Evolutionary conservation across 176 grass and related monocot genomes (phyloP).

Genomic region (Paspalum vaginatum): DNA sequence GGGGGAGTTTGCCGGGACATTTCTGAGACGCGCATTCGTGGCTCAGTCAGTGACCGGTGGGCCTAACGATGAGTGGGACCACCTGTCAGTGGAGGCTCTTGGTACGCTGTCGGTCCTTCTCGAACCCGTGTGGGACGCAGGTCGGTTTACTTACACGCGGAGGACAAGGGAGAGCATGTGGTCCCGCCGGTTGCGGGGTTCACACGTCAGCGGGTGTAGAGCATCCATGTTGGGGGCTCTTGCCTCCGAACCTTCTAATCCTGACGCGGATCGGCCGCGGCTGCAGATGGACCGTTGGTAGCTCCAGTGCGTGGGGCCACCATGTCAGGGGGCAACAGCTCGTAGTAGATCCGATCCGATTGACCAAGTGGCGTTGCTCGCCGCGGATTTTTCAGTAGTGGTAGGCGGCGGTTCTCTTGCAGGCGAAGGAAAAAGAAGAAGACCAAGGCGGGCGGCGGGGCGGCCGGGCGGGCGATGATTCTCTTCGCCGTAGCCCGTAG

Average conservation of each 20-base stretch:
- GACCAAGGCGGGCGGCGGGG: not conserved
- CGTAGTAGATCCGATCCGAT: not conserved
- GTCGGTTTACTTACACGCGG: slow-evolving; percentile 15
- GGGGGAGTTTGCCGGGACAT: not conserved
- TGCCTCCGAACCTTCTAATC: not conserved
- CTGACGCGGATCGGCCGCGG: not conserved
- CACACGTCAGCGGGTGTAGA: not conserved
- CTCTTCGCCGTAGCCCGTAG: not conserved
- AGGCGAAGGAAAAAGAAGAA: slow-evolving; percentile 23
- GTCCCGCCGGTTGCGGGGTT: not conserved
- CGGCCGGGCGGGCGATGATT: no score
- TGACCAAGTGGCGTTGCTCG: not conserved
- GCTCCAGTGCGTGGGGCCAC: not conserved
- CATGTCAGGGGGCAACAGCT: not conserved
- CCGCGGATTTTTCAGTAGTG: not conserved
- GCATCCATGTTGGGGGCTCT: not conserved
- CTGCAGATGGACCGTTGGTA: not conserved
- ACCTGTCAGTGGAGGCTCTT: fast-evolving
- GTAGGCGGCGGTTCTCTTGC: slow-evolving; percentile 5
- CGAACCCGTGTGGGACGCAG: not conserved
- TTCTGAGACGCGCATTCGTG: not conserved
- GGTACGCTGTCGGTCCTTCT: not conserved
- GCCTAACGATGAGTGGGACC: fast-evolving
- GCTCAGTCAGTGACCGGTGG: not conserved
- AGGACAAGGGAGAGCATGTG: not conserved